phyloP scores from a whole-genome alignment of 164 flowering plant genomes.

The Macadamia integrifolia region DNA sequence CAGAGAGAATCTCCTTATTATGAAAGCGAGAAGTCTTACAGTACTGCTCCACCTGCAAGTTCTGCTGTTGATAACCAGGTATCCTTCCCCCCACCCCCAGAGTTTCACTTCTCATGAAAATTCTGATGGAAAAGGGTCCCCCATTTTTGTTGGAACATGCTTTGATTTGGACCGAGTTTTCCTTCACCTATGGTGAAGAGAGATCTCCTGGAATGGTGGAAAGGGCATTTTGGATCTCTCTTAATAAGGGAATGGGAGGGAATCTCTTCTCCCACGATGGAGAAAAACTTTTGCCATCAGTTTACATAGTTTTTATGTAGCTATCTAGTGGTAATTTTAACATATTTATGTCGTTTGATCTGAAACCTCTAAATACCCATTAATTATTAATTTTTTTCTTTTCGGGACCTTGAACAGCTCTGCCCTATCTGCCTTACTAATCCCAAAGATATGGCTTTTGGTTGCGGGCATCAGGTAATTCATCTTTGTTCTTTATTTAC shows the following conservation, averaged over 20 bases:
- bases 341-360: not conserved
- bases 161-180: not conserved
- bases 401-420: constrained; percentile 31
- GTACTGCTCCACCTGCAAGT: constrained; percentile 53
- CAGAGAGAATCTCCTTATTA: constrained; percentile 12
- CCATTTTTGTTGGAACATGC: not conserved
- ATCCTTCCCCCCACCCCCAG: too few species aligned
- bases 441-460: constrained; percentile 79
- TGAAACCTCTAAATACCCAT: not conserved
- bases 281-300: too few species aligned
- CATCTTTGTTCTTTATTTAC: not conserved
- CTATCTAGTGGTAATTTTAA: not conserved
- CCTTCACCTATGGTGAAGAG: too few species aligned
- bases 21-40: not conserved
- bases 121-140: not conserved
- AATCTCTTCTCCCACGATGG: too few species aligned
- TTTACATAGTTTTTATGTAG: not conserved
- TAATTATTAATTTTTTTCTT: constrained; percentile 3
- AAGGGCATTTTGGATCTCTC: too few species aligned
- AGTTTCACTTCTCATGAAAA: too few species aligned
- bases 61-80: constrained; percentile 23
- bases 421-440: constrained; percentile 70
- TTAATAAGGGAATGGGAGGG: too few species aligned
- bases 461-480: constrained; percentile 84
- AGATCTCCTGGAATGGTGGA: too few species aligned